phyloP scores from a whole-genome alignment of 164 flowering plant genomes.

The Houttuynia cordata region DNA sequence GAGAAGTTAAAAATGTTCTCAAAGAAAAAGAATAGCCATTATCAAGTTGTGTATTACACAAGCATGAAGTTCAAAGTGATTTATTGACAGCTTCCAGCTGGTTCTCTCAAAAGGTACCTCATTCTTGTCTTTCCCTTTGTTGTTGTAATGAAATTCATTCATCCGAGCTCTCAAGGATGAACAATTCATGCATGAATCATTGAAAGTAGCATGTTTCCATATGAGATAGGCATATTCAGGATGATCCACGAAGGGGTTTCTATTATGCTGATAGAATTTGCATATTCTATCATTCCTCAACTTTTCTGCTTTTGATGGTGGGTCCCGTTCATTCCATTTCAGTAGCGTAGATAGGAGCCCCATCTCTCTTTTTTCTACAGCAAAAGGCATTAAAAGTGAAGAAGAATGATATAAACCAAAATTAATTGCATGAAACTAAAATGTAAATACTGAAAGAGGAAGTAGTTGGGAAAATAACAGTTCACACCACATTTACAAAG shows the following conservation, averaged over 20 bases:
- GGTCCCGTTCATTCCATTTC: conserved; percentile 43
- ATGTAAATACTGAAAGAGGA: too few species aligned
- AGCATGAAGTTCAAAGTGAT: too few species aligned
- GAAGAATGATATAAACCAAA: too few species aligned
- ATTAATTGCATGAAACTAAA: too few species aligned
- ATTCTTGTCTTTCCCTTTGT: conserved; percentile 15
- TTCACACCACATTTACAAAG: too few species aligned
- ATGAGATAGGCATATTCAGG: conserved; percentile 41
- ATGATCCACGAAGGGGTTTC: conserved; percentile 51
- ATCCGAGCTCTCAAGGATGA: conserved; percentile 13
- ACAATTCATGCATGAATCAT: conserved; percentile 3
- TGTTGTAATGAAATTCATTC: conserved; percentile 18
- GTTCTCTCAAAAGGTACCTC: not conserved
- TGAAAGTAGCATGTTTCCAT: conserved; percentile 16
- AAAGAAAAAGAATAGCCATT: too few species aligned
- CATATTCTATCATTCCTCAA: conserved; percentile 41
- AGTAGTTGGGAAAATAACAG: not conserved
- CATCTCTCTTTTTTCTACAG: conserved; percentile 33
- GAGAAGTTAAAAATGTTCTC: too few species aligned
- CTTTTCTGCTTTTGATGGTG: conserved; percentile 42
- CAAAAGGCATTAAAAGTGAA: too few species aligned
- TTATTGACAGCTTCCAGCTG: too few species aligned
- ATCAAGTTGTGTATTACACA: too few species aligned
- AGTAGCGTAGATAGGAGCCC: conserved; percentile 35
- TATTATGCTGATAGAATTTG: conserved; percentile 37